Percentiles rank a stretch among this genome's conserved stretches.
Evolutionary conservation across 176 grass and related monocot genomes (phyloP).

Genomic region (Oryza australiensis): DNA sequence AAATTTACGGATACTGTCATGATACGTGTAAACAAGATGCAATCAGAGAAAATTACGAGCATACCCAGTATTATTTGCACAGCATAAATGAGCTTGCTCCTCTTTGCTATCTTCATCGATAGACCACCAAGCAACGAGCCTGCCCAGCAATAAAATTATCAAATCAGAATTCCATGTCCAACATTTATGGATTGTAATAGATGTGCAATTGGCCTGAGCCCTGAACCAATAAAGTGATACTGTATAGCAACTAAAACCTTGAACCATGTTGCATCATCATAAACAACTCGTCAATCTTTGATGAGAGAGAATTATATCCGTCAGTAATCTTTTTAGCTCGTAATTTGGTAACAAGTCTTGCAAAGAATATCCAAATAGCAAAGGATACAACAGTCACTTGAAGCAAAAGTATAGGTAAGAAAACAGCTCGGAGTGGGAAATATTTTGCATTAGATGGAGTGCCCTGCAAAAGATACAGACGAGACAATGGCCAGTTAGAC

Average conservation of each 20-base stretch:
- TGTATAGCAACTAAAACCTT: slow-evolving; percentile 48
- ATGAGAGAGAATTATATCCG: slow-evolving; percentile 56
- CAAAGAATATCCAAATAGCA: slow-evolving; percentile 57
- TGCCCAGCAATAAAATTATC: slow-evolving; percentile 30
- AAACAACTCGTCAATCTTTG: slow-evolving; percentile 51
- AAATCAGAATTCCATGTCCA: slow-evolving; percentile 34
- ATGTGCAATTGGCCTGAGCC: background rate
- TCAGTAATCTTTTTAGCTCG: slow-evolving; percentile 38
- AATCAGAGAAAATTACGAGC: slow-evolving; percentile 13
- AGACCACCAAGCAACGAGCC: slow-evolving; percentile 64
- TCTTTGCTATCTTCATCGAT: slow-evolving; percentile 75
- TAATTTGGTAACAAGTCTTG: slow-evolving; percentile 58
- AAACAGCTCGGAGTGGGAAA: slow-evolving; percentile 67
- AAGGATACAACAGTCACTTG: slow-evolving; percentile 50
- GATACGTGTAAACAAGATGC: slow-evolving; percentile 1
- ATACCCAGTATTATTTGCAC: slow-evolving; percentile 51
- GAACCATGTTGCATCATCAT: slow-evolving; percentile 69
- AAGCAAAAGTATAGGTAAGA: slow-evolving; percentile 66
- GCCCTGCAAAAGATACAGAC: slow-evolving; percentile 40
- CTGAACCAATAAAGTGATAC: background rate
- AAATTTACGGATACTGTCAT: background rate
- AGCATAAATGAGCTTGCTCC: slow-evolving; percentile 57
- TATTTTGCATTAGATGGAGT: slow-evolving; percentile 60
- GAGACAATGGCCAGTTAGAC: slow-evolving; percentile 21
- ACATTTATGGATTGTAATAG: background rate